Base-by-base conservation (phyloP, 2,329 filamentous ascomycete genomes). In the Diaporthe amygdali region DNA sequence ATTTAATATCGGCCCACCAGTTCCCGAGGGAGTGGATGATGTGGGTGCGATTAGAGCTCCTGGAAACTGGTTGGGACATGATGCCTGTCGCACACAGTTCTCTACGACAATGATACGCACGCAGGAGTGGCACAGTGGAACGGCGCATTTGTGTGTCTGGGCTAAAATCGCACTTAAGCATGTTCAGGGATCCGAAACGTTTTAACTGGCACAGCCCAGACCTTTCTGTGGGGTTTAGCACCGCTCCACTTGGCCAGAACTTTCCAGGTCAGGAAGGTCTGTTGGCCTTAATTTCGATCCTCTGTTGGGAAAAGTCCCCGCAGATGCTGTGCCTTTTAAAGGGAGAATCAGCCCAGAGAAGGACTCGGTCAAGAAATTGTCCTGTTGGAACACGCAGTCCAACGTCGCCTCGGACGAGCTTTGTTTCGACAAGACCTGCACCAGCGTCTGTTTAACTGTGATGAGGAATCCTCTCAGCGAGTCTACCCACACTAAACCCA, bases 121-220 rank as follows among this genome's bases (percentile, higher is more conserved):
- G 39, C 56, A 63, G 25, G 17, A 47, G 39, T 46, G 56, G 56
- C 56, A 46, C 56, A 63, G 56, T 63, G 56, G 27, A 39, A 63
- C 20, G 56, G 56, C 56, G 56, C 39, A 46, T 63, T 44, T 46
- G 56, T 63, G 14, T 15, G 39, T 63, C 56, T 46, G 39, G 56
- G 56, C 41, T 47, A 63, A 63, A 34, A 17, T 25, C 59, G 59
- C 59, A 47, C 59, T 63, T 63, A 63, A 20, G 59, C 59, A 63
- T 10, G 59, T 63, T 17, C 59, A 64, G 59, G 44, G 59, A 64
- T 64, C 27, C 59, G 59, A 64, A 64, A 49, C 59, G 59, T 64
- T 64, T 30, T 49, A 64, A 64, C 41, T 49, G 59, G 59, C 37
- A 64, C 30, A 64, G 44, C 59, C 59, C 41, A 64, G 59, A 30